phyloP scores from a whole-genome alignment of 306 rosid genomes.

The Sicyos edulis region DNA sequence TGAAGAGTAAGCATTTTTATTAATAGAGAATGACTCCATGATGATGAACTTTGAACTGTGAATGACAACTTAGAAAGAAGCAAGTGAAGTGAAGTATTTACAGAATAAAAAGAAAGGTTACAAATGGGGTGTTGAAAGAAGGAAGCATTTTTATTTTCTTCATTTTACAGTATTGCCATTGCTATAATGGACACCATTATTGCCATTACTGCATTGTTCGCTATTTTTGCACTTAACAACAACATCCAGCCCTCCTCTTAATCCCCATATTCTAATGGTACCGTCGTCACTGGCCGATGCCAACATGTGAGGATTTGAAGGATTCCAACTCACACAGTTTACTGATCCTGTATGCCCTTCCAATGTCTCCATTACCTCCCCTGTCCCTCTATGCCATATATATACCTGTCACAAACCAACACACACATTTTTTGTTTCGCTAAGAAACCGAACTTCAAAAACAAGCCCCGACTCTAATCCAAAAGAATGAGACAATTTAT shows the following conservation, averaged over 20 bases:
- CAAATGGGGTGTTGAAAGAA: slow-evolving; percentile 9
- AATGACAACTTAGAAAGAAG: slow-evolving; percentile 7
- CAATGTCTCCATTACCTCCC: slow-evolving; percentile 63
- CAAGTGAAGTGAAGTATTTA: slow-evolving; percentile 10
- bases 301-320: slow-evolving; percentile 87
- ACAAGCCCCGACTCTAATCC: neutral
- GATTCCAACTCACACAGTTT: slow-evolving; percentile 98
- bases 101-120: neutral
- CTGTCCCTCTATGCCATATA: slow-evolving; percentile 80
- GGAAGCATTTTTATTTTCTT: neutral
- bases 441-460: neutral
- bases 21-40: slow-evolving; percentile 9
- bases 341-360: slow-evolving; percentile 98
- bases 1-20: slow-evolving; percentile 1
- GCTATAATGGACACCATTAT: slow-evolving; percentile 47
- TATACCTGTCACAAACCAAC: slow-evolving; percentile 50
- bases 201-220: slow-evolving; percentile 43
- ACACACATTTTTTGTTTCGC: too few relatives aligned
- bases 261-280: slow-evolving; percentile 94
- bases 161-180: slow-evolving; percentile 21
- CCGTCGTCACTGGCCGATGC: slow-evolving; percentile 97
- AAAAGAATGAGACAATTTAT: neutral
- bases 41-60: slow-evolving; percentile 12
- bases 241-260: slow-evolving; percentile 34
- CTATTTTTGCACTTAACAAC: slow-evolving; percentile 38